A percentile compares a stretch with the other conserved stretches of the same genome.
Conservation (phyloP, 2,329 filamentous ascomycete genomes). For the Dactylellina leptospora region DNA sequence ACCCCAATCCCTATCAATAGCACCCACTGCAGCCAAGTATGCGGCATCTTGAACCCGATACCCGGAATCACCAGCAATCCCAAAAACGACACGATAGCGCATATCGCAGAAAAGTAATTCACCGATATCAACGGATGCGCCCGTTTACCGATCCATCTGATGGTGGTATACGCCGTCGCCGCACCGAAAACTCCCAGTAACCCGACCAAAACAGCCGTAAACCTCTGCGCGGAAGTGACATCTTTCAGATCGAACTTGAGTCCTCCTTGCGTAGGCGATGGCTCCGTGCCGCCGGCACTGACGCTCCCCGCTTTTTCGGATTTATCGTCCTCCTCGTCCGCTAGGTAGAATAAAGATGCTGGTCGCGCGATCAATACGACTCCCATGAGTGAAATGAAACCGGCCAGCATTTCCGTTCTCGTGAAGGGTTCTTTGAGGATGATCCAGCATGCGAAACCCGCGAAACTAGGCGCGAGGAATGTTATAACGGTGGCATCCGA, state of each 20-base stretch:
- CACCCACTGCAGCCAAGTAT: conserved; percentile 69
- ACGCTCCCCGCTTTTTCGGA: conserved; percentile 47
- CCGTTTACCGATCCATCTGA: conserved; percentile 80
- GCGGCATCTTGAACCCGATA: conserved; percentile 68
- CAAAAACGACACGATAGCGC: conserved; percentile 72
- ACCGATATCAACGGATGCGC: conserved; percentile 85
- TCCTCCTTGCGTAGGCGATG: conserved; percentile 54
- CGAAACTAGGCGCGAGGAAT: conserved; percentile 80
- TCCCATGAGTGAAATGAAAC: conserved; percentile 76
- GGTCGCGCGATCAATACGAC: conserved; percentile 86
- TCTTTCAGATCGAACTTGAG: conserved; percentile 49
- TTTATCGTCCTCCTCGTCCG: conserved; percentile 34
- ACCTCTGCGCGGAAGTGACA: conserved; percentile 70
- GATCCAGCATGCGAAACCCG: conserved; percentile 81
- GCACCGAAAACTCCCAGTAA: conserved; percentile 80
- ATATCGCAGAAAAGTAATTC: conserved; percentile 80
- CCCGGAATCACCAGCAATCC: conserved; percentile 68
- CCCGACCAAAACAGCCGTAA: conserved; percentile 75
- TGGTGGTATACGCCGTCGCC: conserved; percentile 76
- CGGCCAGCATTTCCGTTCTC: conserved; percentile 77
- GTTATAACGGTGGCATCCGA: conserved; percentile 90
- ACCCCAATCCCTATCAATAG: conserved; percentile 74
- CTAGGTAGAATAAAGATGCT: conserved; percentile 65
- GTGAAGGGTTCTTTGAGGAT: conserved; percentile 80
- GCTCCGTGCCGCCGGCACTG: conserved; percentile 56